phyloP scores from a whole-genome alignment of 2,329 filamentous ascomycete genomes.

The Dendrostoma leiphaemia region DNA sequence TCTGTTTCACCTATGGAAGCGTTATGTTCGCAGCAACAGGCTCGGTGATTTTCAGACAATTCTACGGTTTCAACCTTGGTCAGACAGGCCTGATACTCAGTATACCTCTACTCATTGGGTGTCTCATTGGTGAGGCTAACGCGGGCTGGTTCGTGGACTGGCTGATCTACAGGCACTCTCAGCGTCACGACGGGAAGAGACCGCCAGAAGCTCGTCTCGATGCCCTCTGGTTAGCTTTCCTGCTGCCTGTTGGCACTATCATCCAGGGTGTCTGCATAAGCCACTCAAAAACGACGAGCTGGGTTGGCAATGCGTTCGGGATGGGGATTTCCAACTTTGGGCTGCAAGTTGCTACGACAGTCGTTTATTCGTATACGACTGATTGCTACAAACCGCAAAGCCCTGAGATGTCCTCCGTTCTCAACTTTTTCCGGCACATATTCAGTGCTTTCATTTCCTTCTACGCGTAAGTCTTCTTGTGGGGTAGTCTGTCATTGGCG shows the following conservation, averaged over 20 bases:
- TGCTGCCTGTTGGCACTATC: conserved; percentile 26
- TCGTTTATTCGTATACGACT: conserved; percentile 32
- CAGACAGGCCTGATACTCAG: conserved; percentile 26
- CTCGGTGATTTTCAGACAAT: conserved; percentile 19
- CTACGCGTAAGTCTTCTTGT: conserved; percentile 23
- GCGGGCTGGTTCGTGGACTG: conserved; percentile 29
- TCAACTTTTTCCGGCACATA: conserved; percentile 31
- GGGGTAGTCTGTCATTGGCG: neutral
- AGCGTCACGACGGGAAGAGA: conserved; percentile 24
- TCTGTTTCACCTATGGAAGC: conserved; percentile 25
- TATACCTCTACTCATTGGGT: conserved; percentile 25
- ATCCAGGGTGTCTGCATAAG: conserved; percentile 25
- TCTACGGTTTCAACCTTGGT: conserved; percentile 24
- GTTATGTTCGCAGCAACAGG: conserved; percentile 25
- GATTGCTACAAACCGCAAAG: conserved; percentile 35
- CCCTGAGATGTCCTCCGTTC: conserved; percentile 31
- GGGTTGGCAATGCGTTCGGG: conserved; percentile 33
- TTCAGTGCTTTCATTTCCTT: conserved; percentile 33
- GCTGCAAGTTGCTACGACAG: conserved; percentile 33
- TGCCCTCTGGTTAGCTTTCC: conserved; percentile 28
- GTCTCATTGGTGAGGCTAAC: conserved; percentile 25
- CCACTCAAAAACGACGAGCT: conserved; percentile 30
- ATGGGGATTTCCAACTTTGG: conserved; percentile 34
- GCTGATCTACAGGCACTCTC: conserved; percentile 27
- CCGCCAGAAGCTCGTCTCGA: conserved; percentile 32